Base-by-base conservation (phyloP, 2,329 filamentous ascomycete species). In the Cladosporium austrohemisphaericum region DNA sequence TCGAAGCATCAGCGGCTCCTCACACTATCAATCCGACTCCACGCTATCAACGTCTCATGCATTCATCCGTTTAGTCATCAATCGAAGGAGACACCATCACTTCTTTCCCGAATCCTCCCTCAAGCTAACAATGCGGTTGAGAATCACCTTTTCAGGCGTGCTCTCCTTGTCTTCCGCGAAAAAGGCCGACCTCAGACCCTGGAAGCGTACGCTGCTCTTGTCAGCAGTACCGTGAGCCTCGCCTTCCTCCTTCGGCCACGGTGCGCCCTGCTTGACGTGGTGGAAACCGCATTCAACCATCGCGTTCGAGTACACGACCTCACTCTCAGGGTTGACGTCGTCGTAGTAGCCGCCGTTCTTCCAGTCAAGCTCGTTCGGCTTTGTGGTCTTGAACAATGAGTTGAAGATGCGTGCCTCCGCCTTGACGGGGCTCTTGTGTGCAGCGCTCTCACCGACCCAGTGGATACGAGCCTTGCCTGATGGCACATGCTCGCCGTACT, bases 81-180 rank as follows among this genome's bases (percentile, higher is more conserved):
- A 32, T 11, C 36, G 25, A n/a, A n/a, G n/a, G n/a, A n/a, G n/a
- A n/a, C n/a, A 33, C 4, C 26, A 31, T 50, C 38, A 50, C 22
- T 66, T 68, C 76, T 90, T 90, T 49, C 82, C 82, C n/a, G 79
- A 73, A 64, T 94, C 88, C 70, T 95, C 91, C 74, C 95, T 95
- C 63, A 96, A 70, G 40, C 86, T 88, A 18, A 97, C 91, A 62
- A 97, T 96, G 44, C 89, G 80, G 72, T 97, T 97, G 23, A 97
- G 72, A 40, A 97, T 80, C 56, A 95, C 76, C 67, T 85, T 88
- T n/a, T 88, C 86, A 25, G 81, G 80, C 32, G 66, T 67, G 0
- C 64, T 69, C 60, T 95, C 89, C 41, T 78, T 80, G 65, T 96
- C 91, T 67, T 94, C 76, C 74, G 83, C 83, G 71, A 93, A 93